These are phyloP conservation scores for Geum urbanum DNA, from an alignment of 306 rosid genomes.

Conservation along the genomic window DNA sequence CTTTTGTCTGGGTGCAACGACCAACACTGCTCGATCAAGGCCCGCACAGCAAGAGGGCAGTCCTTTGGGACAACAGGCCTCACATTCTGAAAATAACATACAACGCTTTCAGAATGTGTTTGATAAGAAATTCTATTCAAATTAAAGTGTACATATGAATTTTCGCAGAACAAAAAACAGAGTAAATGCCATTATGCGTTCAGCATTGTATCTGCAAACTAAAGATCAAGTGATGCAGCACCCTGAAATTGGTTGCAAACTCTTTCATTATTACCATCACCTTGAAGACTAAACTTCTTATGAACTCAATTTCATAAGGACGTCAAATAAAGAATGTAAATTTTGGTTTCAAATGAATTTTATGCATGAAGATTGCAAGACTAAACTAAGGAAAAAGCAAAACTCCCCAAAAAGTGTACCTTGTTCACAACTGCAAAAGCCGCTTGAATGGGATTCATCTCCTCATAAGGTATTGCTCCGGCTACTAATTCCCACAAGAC, in stretches of 20 bases:
- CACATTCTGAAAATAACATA: slow-evolving; percentile 47
- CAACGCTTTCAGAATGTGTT: neutral
- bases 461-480: slow-evolving; percentile 77
- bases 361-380: neutral
- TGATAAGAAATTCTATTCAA: neutral
- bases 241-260: neutral
- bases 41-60: slow-evolving; percentile 70
- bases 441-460: slow-evolving; percentile 95
- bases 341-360: neutral
- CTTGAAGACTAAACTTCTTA: neutral
- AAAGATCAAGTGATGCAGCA: slow-evolving; percentile 3
- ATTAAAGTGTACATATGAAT: neutral
- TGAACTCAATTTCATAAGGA: neutral
- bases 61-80: slow-evolving; percentile 61
- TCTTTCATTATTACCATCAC: neutral
- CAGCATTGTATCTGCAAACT: neutral
- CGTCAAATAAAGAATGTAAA: neutral
- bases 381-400: neutral
- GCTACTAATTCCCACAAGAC: slow-evolving; percentile 90
- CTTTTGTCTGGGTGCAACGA: slow-evolving; percentile 69
- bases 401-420: slow-evolving; percentile 33
- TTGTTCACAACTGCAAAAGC: slow-evolving; percentile 93
- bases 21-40: slow-evolving; percentile 91
- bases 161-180: neutral
- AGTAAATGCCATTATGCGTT: neutral